phyloP scores from a whole-genome alignment of 331 rosid species.

The Malus hybrid region DNA sequence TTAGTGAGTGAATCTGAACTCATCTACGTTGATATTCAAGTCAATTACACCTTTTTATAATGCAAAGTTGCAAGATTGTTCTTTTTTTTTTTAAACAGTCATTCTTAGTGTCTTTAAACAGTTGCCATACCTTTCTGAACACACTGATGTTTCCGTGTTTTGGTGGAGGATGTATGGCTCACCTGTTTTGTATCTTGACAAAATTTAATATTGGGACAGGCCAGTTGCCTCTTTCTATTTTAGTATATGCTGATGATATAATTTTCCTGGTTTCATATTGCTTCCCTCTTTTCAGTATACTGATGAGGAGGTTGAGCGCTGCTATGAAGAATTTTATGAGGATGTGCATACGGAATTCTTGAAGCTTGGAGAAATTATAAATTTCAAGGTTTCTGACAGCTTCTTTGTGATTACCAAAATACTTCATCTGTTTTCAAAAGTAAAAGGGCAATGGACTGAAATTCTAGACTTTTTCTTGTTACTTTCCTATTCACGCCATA shows the following conservation, averaged over 20 bases:
- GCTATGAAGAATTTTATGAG: constrained; percentile 86
- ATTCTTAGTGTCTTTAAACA: not conserved
- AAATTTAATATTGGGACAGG: not conserved
- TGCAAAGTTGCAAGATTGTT: not conserved
- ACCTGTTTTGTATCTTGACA: not conserved
- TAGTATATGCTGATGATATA: not conserved
- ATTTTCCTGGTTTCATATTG: constrained; percentile 25
- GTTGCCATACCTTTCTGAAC: not conserved
- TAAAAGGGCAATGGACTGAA: too few species aligned
- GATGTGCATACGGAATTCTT: constrained; percentile 96
- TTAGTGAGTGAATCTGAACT: not conserved
- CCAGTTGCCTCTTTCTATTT: not conserved
- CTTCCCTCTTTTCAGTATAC: constrained; percentile 53
- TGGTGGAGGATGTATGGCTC: constrained; percentile 2
- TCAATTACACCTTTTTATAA: not conserved
- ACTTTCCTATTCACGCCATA: not conserved
- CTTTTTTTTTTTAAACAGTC: not conserved
- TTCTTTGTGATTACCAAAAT: not conserved
- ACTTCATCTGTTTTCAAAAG: not conserved
- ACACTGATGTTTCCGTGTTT: not conserved
- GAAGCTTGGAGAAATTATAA: constrained; percentile 87
- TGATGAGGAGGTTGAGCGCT: constrained; percentile 77
- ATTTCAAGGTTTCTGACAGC: constrained; percentile 74
- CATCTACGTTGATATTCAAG: not conserved
- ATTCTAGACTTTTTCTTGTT: not conserved